Percentiles rank a stretch among this genome's conserved stretches.
Conservation (phyloP, 2,329 filamentous ascomycete genomes). For the Colletotrichum sp. region DNA sequence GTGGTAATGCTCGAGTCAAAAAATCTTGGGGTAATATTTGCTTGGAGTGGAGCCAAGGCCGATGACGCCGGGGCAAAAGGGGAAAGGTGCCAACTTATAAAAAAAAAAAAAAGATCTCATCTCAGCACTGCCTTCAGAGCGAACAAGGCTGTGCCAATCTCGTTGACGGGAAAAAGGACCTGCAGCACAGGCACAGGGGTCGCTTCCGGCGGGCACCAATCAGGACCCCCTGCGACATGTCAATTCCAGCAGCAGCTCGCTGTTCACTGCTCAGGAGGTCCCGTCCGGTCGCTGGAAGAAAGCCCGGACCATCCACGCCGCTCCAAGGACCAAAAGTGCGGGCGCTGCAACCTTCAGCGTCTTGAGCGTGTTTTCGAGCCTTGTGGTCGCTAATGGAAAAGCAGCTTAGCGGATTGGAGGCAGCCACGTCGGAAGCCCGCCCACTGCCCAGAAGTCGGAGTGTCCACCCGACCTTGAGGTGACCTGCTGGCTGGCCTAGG, state of each 20-base stretch:
- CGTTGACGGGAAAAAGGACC: not conserved
- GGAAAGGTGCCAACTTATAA: not conserved
- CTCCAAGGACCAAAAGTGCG: not conserved
- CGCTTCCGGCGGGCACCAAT: conserved; percentile 17
- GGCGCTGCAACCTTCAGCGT: not conserved
- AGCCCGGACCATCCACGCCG: not conserved
- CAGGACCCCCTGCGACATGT: not conserved
- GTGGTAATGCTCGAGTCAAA: conserved; percentile 1
- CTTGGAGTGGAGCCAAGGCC: conserved; percentile 1
- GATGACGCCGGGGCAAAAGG: conserved; percentile 17
- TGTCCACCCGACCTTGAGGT: not conserved
- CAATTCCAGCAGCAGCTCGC: not conserved
- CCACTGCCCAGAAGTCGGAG: not conserved
- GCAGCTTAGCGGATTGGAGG: not conserved
- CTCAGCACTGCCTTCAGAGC: not conserved
- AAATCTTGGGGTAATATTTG: not conserved
- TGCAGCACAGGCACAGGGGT: not conserved
- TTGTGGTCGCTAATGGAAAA: not conserved
- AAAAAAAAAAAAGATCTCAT: not conserved
- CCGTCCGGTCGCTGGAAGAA: not conserved
- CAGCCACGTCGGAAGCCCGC: not conserved
- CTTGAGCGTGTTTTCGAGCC: not conserved
- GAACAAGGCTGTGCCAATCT: conserved; percentile 13
- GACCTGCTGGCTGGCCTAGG: not conserved
- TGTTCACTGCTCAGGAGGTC: not conserved